Evolutionary conservation across 768 basidiomycete species (phyloP).

Genomic region (Pleurotus tuber-regium): DNA sequence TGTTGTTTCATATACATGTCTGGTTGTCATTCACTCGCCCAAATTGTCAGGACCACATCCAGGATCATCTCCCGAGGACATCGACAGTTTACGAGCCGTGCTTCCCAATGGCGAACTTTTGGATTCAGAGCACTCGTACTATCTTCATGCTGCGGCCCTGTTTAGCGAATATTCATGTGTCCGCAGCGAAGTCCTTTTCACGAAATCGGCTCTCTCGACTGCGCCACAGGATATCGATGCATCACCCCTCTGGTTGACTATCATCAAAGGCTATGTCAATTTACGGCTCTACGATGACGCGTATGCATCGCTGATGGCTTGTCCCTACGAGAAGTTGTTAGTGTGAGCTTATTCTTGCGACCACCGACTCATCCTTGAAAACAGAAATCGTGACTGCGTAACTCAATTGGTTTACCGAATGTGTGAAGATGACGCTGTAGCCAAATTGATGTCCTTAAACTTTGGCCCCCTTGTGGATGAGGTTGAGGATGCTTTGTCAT

Average conservation of each 20-base stretch:
- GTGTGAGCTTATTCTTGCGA: slow-evolving; percentile 28
- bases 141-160: slow-evolving; percentile 70
- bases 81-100: slow-evolving; percentile 57
- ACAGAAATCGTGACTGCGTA: slow-evolving; percentile 79
- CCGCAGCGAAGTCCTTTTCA: slow-evolving; percentile 68
- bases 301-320: slow-evolving; percentile 72
- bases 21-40: slow-evolving; percentile 13
- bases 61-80: slow-evolving; percentile 56
- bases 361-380: slow-evolving; percentile 10
- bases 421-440: slow-evolving; percentile 87
- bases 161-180: slow-evolving; percentile 62
- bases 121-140: slow-evolving; percentile 69
- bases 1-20: slow-evolving; percentile 22
- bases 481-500: slow-evolving; percentile 84
- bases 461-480: slow-evolving; percentile 84
- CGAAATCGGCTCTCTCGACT: slow-evolving; percentile 76
- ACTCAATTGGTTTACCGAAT: slow-evolving; percentile 84
- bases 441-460: slow-evolving; percentile 74
- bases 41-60: slow-evolving; percentile 44
- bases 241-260: slow-evolving; percentile 72
- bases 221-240: slow-evolving; percentile 53
- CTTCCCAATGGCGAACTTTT: slow-evolving; percentile 57
- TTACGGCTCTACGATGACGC: slow-evolving; percentile 83
- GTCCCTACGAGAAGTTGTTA: slow-evolving; percentile 77
- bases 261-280: slow-evolving; percentile 75